Conservation (phyloP, 1,284 basidiomycete genomes). For the Limonomyces culmigenus region DNA sequence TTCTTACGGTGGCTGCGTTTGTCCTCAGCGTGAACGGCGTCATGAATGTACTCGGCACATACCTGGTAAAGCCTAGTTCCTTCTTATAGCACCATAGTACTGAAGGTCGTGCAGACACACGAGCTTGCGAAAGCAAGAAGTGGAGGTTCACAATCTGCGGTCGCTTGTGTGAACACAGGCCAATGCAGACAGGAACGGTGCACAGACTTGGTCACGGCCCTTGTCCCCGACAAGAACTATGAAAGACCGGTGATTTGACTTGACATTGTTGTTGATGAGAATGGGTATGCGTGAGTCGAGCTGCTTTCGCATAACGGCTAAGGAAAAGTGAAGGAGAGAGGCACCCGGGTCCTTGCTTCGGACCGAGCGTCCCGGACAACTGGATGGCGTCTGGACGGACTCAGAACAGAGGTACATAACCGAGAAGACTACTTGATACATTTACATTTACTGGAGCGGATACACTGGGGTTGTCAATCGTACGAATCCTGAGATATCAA, state of each 20-base stretch:
- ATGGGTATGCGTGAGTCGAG: slow-evolving; percentile 88
- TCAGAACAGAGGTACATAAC: too few relatives aligned
- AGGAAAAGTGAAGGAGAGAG: too few relatives aligned
- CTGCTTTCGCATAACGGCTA: slow-evolving; percentile 73
- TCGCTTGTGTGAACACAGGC: slow-evolving; percentile 1
- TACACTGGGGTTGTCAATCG: too few relatives aligned
- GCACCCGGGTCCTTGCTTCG: too few relatives aligned
- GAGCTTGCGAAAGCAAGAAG: slow-evolving; percentile 83
- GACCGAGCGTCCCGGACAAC: too few relatives aligned
- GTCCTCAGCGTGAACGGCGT: slow-evolving; percentile 9
- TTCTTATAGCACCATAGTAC: slow-evolving; percentile 98
- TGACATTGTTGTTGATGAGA: slow-evolving; percentile 88
- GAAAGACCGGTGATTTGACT: slow-evolving; percentile 87
- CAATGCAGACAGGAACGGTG: not conserved
- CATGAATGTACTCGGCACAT: slow-evolving; percentile 12
- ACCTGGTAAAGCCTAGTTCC: slow-evolving; percentile 88
- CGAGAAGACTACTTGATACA: too few relatives aligned
- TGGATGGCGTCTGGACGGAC: too few relatives aligned
- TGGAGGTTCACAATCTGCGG: slow-evolving; percentile 86
- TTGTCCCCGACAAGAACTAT: slow-evolving; percentile 95
- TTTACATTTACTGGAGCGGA: too few relatives aligned
- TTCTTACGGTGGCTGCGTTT: slow-evolving; percentile 82
- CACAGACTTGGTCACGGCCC: slow-evolving; percentile 72
- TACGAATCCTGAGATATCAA: too few relatives aligned
- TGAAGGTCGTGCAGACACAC: slow-evolving; percentile 76